Evolutionary conservation across 2,329 filamentous ascomycete species (phyloP).

Genomic region (Mariannaea elegans): DNA sequence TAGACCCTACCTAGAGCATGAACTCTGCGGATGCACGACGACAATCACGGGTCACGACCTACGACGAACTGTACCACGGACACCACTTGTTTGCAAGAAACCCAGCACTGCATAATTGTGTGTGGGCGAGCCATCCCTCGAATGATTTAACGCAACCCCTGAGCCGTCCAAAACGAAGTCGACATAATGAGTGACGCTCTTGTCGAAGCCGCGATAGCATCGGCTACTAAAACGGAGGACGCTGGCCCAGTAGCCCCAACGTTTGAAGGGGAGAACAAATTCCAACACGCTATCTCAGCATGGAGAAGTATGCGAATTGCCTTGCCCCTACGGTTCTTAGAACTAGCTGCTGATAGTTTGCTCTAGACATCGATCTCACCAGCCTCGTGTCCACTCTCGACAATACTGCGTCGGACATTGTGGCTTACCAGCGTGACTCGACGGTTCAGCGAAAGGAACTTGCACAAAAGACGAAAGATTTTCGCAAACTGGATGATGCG

Average conservation of each 20-base stretch:
- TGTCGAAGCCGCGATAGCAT: conserved; percentile 42
- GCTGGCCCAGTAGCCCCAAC: conserved; percentile 33
- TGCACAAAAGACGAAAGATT: conserved; percentile 99
- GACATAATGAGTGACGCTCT: conserved; percentile 45
- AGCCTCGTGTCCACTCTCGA: conserved; percentile 86
- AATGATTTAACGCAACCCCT: conserved; percentile 28
- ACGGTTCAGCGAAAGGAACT: conserved; percentile 95
- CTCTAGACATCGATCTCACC: conserved; percentile 83
- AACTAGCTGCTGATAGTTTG: conserved; percentile 27
- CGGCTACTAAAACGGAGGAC: conserved; percentile 36
- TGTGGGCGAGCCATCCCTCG: conserved; percentile 24
- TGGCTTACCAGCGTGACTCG: conserved; percentile 92
- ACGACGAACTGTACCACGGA: conserved; percentile 6
- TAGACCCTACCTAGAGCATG: conserved; percentile 10
- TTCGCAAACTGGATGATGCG: conserved; percentile 90
- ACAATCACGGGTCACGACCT: conserved; percentile 16
- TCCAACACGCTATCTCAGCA: conserved; percentile 93
- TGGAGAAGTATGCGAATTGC: conserved; percentile 80
- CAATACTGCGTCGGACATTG: conserved; percentile 92
- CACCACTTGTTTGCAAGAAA: conserved; percentile 10
- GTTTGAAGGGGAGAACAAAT: conserved; percentile 81
- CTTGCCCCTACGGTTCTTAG: background rate
- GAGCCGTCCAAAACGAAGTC: conserved; percentile 16
- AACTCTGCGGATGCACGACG: conserved; percentile 7
- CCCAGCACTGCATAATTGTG: conserved; percentile 7